phyloP scores from a whole-genome alignment of 1,284 basidiomycete genomes.

The Trametes hirsuta region DNA sequence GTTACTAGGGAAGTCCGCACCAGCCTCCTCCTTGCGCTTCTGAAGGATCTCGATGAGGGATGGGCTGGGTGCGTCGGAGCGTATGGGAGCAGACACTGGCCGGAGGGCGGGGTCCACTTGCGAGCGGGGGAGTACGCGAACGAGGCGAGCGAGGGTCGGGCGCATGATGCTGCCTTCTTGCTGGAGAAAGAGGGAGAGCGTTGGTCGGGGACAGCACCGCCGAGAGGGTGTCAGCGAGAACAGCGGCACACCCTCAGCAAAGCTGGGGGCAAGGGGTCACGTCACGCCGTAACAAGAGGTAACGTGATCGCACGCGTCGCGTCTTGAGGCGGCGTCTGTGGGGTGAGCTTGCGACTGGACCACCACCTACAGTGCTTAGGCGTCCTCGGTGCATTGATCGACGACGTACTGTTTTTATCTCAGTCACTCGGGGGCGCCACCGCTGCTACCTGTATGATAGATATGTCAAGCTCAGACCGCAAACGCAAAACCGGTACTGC shows the following conservation, averaged over 20 bases:
- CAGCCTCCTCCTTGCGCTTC: slow-evolving; percentile 41
- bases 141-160: slow-evolving; percentile 39
- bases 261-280: slow-evolving; percentile 1
- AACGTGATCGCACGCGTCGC: slow-evolving; percentile 6
- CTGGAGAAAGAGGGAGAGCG: background rate
- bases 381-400: no score
- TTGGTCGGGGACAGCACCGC: background rate
- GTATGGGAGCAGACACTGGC: slow-evolving; percentile 28
- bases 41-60: slow-evolving; percentile 44
- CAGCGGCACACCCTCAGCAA: slow-evolving; percentile 1
- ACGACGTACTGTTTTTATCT: no score
- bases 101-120: slow-evolving; percentile 32
- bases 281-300: background rate
- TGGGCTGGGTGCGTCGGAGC: slow-evolving; percentile 35
- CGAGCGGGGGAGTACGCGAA: slow-evolving; percentile 45
- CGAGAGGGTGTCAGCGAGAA: background rate
- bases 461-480: slow-evolving; percentile 13
- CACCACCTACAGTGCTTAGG: background rate
- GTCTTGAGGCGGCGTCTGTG: background rate
- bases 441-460: no score
- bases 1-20: slow-evolving; percentile 44
- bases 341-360: background rate
- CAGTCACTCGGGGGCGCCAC: no score
- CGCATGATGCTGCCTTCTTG: slow-evolving; percentile 31
- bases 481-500: slow-evolving; percentile 18